phyloP scores from a whole-genome alignment of 768 basidiomycete species.

The Tephrocybe sp. region DNA sequence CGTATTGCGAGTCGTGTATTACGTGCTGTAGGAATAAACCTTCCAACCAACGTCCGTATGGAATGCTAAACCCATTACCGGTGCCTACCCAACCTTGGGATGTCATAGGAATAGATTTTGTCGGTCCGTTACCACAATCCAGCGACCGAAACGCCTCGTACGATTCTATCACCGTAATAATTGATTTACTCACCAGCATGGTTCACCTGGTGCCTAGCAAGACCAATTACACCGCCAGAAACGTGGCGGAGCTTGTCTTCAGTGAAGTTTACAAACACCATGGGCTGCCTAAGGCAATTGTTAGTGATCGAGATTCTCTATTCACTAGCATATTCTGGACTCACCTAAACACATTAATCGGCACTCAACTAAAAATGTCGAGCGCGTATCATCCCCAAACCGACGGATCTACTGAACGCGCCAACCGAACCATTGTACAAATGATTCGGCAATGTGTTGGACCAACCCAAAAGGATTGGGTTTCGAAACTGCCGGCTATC shows the following conservation, averaged over 20 bases:
- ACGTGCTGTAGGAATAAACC: slow-evolving; percentile 16
- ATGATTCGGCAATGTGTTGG: slow-evolving; percentile 25
- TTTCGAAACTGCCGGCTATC: slow-evolving; percentile 23
- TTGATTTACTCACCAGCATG: slow-evolving; percentile 15
- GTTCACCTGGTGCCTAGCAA: slow-evolving; percentile 18
- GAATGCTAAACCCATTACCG: slow-evolving; percentile 17
- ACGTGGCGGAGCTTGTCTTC: slow-evolving; percentile 22
- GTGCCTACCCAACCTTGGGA: slow-evolving; percentile 12
- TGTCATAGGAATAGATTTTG: slow-evolving; percentile 15
- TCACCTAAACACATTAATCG: slow-evolving; percentile 18
- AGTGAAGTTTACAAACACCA: slow-evolving; percentile 23
- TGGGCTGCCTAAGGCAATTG: slow-evolving; percentile 24
- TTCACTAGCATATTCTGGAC: slow-evolving; percentile 14
- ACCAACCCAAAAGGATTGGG: slow-evolving; percentile 27
- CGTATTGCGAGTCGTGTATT: slow-evolving; percentile 25
- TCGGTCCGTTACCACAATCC: slow-evolving; percentile 17
- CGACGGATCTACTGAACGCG: slow-evolving; percentile 29
- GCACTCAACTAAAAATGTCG: slow-evolving; percentile 24
- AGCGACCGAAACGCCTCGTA: slow-evolving; percentile 15
- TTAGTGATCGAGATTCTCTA: slow-evolving; percentile 20
- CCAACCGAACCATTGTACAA: slow-evolving; percentile 27
- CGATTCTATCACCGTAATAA: slow-evolving; percentile 22
- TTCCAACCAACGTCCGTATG: slow-evolving; percentile 16
- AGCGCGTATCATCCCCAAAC: slow-evolving; percentile 18
- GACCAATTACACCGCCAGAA: slow-evolving; percentile 13